These are phyloP conservation scores for Pyrenophora graminea DNA, from an alignment of 2,329 filamentous ascomycete genomes.

Conservation along the genomic window DNA sequence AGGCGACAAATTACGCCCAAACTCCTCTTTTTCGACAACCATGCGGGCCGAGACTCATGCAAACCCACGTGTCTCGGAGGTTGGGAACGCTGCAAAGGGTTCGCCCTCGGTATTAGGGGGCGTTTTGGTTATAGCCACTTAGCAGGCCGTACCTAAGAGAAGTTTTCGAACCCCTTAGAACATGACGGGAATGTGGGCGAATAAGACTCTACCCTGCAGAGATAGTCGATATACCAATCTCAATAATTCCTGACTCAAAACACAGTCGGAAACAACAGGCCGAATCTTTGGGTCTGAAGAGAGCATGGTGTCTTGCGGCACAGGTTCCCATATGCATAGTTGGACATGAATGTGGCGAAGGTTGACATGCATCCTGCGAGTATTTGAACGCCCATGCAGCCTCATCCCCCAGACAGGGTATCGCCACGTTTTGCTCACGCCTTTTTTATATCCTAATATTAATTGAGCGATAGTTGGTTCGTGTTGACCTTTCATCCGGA, in stretches of 20 bases:
- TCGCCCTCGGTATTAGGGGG: slow-evolving; percentile 4
- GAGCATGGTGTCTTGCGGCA: not conserved
- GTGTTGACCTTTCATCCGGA: slow-evolving; percentile 10
- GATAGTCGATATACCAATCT: slow-evolving; percentile 1
- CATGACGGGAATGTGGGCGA: slow-evolving; percentile 9
- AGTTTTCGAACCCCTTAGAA: slow-evolving; percentile 11
- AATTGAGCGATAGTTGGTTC: slow-evolving; percentile 12
- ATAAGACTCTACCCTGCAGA: slow-evolving; percentile 2
- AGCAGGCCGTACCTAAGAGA: slow-evolving; percentile 4
- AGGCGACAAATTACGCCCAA: slow-evolving; percentile 7
- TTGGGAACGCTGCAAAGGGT: slow-evolving; percentile 4
- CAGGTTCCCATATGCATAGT: not conserved
- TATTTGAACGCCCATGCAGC: slow-evolving; percentile 22
- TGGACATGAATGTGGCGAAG: slow-evolving; percentile 8
- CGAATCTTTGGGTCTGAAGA: slow-evolving; percentile 7
- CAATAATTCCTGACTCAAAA: slow-evolving; percentile 14
- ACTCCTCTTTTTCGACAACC: not conserved
- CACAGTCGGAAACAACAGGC: slow-evolving; percentile 14
- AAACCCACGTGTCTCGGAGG: slow-evolving; percentile 10
- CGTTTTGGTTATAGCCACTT: slow-evolving; percentile 11
- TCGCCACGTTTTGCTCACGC: slow-evolving; percentile 10
- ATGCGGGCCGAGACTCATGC: slow-evolving; percentile 15
- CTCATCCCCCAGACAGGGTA: slow-evolving; percentile 10
- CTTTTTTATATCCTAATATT: slow-evolving; percentile 13
- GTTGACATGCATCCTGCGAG: slow-evolving; percentile 8